Evolutionary conservation across 768 basidiomycete species (phyloP).

Genomic region (Russula emetica): DNA sequence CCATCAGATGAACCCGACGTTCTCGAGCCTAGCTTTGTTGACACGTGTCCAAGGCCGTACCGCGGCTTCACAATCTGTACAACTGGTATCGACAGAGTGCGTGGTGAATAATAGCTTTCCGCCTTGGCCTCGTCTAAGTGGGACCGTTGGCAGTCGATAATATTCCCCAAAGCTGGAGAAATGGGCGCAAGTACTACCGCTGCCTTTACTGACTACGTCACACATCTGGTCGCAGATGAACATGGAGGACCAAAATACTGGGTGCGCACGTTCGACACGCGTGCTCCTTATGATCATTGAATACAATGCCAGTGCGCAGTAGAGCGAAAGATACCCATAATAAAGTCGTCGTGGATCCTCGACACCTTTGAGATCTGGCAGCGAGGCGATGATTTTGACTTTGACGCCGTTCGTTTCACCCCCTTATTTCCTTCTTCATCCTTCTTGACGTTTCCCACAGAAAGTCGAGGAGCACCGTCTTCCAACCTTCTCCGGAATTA

Average conservation of each 20-base stretch:
- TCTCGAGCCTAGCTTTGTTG: conserved; percentile 27
- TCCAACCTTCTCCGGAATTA: conserved; percentile 65
- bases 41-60: conserved; percentile 59
- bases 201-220: conserved; percentile 81
- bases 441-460: conserved; percentile 37
- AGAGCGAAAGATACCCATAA: conserved; percentile 73
- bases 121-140: background rate
- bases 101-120: conserved; percentile 25
- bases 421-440: background rate
- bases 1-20: conserved; percentile 35
- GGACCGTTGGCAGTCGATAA: conserved; percentile 44
- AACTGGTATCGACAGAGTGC: conserved; percentile 79
- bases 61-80: conserved; percentile 63
- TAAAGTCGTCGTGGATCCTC: conserved; percentile 72
- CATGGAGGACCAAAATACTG: conserved; percentile 82
- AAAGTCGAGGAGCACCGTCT: conserved; percentile 58
- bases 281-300: background rate
- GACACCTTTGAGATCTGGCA: conserved; percentile 73
- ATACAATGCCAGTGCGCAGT: conserved; percentile 63
- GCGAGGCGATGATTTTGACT: conserved; percentile 72
- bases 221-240: conserved; percentile 78
- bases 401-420: conserved; percentile 45
- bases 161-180: conserved; percentile 74
- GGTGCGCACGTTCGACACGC: conserved; percentile 40
- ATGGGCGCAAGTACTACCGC: conserved; percentile 68